A percentile compares a stretch with the other conserved stretches of the same genome.
Conservation (phyloP, 1,284 basidiomycete species). For the Takashimella tepidaria region DNA sequence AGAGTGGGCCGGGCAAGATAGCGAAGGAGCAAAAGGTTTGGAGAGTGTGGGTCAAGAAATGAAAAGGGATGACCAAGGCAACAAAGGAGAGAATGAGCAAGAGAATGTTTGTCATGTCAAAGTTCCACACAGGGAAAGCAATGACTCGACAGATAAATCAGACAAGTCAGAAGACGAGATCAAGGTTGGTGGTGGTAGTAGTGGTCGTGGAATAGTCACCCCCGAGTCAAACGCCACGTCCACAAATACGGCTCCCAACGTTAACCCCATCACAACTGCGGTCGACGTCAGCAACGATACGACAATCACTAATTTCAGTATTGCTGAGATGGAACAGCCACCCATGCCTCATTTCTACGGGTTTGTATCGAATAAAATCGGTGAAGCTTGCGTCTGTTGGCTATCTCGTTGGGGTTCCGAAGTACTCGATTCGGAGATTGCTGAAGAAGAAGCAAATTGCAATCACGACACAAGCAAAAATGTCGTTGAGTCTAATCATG, state of each 20-base stretch:
- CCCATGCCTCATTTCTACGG: conserved; percentile 64
- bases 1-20: conserved; percentile 49
- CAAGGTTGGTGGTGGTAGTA: conserved; percentile 4
- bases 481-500: background rate
- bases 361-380: conserved; percentile 77
- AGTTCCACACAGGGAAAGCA: conserved; percentile 8
- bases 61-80: conserved; percentile 7
- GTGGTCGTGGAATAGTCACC: too few species aligned
- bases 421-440: conserved; percentile 64
- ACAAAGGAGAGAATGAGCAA: background rate
- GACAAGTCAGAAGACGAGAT: conserved; percentile 8
- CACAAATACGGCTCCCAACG: conserved; percentile 7
- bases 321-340: background rate
- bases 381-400: conserved; percentile 85
- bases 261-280: background rate
- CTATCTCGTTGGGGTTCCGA: conserved; percentile 78
- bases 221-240: conserved; percentile 5
- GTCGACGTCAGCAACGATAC: background rate
- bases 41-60: conserved; percentile 61
- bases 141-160: conserved; percentile 11
- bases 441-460: conserved; percentile 13
- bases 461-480: too few species aligned
- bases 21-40: conserved; percentile 62
- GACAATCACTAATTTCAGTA: background rate
- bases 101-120: background rate